Evolutionary conservation across 2,329 filamentous ascomycete species (phyloP), one percentile per base, ranked within the genome.

Genomic region (Trichoderma aggressivum): DNA sequence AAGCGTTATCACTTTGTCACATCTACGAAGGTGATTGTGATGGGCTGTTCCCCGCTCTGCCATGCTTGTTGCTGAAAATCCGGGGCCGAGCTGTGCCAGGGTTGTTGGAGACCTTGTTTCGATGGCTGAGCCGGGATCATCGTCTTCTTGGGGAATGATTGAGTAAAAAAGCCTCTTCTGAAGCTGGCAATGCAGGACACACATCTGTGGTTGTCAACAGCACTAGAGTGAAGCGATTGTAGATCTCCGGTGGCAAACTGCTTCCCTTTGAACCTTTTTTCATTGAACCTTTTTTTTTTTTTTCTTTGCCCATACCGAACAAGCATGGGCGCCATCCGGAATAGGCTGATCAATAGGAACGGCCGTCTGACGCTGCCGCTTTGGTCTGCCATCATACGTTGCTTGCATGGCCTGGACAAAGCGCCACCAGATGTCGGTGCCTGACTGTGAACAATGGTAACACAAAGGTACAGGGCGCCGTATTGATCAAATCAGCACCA

Each of bases 61-160:
- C 36, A 50, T 68, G 55, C 16, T 21, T 36, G 53, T n/a, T 66
- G 39, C 39, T 61, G 65, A 36, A 68, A 68, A 68, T 68, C 65
- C 65, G 65, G 65, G 65, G 65, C 65, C 56, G 56, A 34, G 65
- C 56, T 60, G 65, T 14, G 39, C 65, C 61, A 60, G 65, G 65
- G 26, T 50, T 34, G 12, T 16, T 28, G 24, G 55, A 50, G 36
- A 68, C 56, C 28, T 59, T 34, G 56, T 21, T 59, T 59, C 8
- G 30, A 59, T 24, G 47, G 47, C 30, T 53, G 39, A 26, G 32
- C 58, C 18, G 26, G 61, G 56, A 59, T 59, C n/a, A 12, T 32
- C 56, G 28, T 34, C 18, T 14, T 24, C 47, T 53, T 7, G 21
- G n/a, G 11, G n/a, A 53, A 53, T 24, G n/a, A n/a, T 3, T 5